Base-by-base conservation (phyloP, 352 stramenopile species). In the Peronospora belbahrii region DNA sequence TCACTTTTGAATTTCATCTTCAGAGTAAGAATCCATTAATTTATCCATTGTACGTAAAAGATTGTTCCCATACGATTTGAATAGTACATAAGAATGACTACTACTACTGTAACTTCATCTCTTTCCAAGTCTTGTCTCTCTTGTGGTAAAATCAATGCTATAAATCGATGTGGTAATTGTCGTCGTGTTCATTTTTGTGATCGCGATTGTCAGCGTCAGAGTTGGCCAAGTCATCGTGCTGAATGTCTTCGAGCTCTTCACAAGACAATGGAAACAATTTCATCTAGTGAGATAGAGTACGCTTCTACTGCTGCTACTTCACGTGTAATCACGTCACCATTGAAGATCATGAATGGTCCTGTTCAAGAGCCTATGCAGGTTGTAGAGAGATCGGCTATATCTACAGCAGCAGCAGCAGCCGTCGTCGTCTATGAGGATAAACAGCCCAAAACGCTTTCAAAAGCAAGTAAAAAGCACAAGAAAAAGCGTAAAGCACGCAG, bases 381-480 rank as follows among this genome's bases (percentile, higher is more conserved):
- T 32, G 52, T 76, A 15, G 52, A 70, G 27, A 58, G 72, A 25
- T 43, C 60, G 35, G 61, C 39, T 23, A 48, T 58, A 24, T 10
- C 52, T 4, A 52, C 42, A 41, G 51, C 23, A 58, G 58, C 37
- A 54, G 44, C 36, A 33, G 10, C 27, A 33, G 13, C 11, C 4
- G 8, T 32, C 4, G 11, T n/a, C n/a, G n/a, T n/a, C n/a, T 20
- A 42, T 19, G 17, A 45, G 30, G 9, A 40, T 7, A 17, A 49
- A 27, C 42, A 48, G 59, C 37, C 15, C n/a, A 64, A 70, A n/a
- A n/a, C n/a, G 41, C n/a, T 31, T 18, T 31, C 66, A 34, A 80
- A 81, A 56, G 77, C 77, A 60, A 85, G 80, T 52, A 86, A 84
- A 46, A 83, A 83, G 46, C 67, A 75, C 52, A 84, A 88, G 44